Percentiles rank a stretch among this genome's conserved stretches.
phyloP scores from a whole-genome alignment of 306 rosid species.

The Quercus dentata region DNA sequence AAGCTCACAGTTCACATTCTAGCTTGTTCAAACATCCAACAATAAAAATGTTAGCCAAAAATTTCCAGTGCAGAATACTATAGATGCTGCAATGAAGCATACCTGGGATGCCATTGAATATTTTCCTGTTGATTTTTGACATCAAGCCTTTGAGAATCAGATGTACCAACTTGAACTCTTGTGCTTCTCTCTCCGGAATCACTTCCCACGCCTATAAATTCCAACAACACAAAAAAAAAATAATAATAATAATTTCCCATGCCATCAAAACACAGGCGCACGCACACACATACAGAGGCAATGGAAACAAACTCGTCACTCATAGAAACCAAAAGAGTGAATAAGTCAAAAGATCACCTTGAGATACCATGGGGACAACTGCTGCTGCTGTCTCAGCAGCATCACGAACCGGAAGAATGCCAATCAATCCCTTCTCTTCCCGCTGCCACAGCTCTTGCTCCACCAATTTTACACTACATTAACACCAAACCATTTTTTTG shows the following conservation, averaged over 20 bases:
- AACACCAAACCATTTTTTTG: not conserved
- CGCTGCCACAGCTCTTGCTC: constrained; percentile 99
- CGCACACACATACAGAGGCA: not conserved
- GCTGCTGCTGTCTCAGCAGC: constrained; percentile 63
- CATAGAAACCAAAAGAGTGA: not conserved
- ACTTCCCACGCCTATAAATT: constrained; percentile 43
- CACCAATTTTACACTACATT: constrained; percentile 83
- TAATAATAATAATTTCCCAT: not conserved
- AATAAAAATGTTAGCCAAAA: not conserved
- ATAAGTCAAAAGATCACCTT: constrained; percentile 39
- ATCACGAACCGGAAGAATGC: constrained; percentile 90
- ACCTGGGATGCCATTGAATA: constrained; percentile 96
- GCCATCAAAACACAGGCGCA: not conserved
- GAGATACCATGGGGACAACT: constrained; percentile 53
- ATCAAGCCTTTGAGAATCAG: constrained; percentile 71
- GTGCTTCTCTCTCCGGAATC: constrained; percentile 67
- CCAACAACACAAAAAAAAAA: not conserved
- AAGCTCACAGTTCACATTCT: not conserved
- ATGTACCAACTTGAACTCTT: constrained; percentile 57
- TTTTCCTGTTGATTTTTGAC: constrained; percentile 64
- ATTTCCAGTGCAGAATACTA: not conserved
- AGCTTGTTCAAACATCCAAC: not conserved
- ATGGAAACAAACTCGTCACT: not conserved
- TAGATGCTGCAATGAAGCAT: constrained; percentile 14
- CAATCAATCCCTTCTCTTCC: constrained; percentile 96